Percentiles rank a stretch among this genome's conserved stretches.
These are phyloP conservation scores for Pseudevernia furfuracea DNA, from an alignment of 495 filamentous ascomycete genomes.

Conservation along the genomic window DNA sequence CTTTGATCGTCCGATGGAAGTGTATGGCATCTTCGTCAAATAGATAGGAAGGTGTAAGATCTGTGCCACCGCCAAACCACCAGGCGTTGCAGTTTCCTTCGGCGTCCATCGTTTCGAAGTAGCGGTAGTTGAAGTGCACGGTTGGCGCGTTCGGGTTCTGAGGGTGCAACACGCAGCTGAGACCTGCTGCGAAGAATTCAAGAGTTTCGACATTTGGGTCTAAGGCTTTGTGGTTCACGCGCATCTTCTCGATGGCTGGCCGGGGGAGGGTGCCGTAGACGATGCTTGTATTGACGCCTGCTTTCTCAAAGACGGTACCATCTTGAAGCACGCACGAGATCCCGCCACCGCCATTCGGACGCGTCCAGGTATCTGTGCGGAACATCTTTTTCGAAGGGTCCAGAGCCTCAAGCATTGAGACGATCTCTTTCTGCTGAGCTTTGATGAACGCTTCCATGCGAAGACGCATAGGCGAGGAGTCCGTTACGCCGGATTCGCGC, in stretches of 20 bases:
- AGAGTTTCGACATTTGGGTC: conserved; percentile 68
- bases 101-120: conserved; percentile 80
- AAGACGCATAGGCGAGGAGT: conserved; percentile 83
- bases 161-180: conserved; percentile 89
- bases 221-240: conserved; percentile 88
- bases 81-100: conserved; percentile 65
- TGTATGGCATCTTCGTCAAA: conserved; percentile 96
- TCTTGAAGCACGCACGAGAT: conserved; percentile 92
- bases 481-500: conserved; percentile 54
- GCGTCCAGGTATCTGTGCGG: conserved; percentile 74
- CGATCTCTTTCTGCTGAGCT: conserved; percentile 79
- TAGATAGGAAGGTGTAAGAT: conserved; percentile 88
- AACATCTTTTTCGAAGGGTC: conserved; percentile 73
- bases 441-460: conserved; percentile 96
- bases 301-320: conserved; percentile 96
- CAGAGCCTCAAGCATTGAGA: conserved; percentile 66
- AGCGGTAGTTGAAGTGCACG: conserved; percentile 96
- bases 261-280: conserved; percentile 90
- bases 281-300: conserved; percentile 87
- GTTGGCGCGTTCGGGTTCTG: conserved; percentile 94
- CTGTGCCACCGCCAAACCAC: conserved; percentile 97
- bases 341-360: conserved; percentile 76
- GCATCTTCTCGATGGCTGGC: conserved; percentile 86
- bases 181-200: conserved; percentile 88
- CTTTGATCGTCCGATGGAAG: conserved; percentile 90